phyloP scores from a whole-genome alignment of 257 asterid species.

The Penstemon eatonii region DNA sequence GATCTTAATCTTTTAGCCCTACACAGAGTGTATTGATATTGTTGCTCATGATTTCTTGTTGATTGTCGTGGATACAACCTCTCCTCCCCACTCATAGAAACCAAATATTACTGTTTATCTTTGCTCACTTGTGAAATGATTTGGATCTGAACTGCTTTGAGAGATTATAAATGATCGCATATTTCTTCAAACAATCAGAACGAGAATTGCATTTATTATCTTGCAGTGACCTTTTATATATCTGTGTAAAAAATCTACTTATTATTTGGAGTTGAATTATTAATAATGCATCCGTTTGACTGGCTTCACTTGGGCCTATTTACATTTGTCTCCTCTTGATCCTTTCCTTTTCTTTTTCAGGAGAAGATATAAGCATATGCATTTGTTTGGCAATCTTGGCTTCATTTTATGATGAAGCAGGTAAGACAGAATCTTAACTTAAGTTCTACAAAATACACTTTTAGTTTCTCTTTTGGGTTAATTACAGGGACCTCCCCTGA shows the following conservation, averaged over 20 bases:
- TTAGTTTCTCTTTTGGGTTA: no score
- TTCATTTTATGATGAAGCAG: constrained; percentile 65
- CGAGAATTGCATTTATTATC: not conserved
- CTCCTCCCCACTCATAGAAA: constrained; percentile 1
- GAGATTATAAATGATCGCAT: not conserved
- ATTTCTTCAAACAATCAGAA: not conserved
- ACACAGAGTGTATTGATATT: not conserved
- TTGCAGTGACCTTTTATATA: not conserved
- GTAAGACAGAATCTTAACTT: constrained; percentile 32
- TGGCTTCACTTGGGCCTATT: not conserved
- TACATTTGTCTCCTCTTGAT: not conserved
- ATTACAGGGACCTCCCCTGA: no score
- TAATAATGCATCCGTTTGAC: no score
- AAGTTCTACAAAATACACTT: not conserved
- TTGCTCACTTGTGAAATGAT: not conserved
- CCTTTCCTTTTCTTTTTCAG: constrained; percentile 43
- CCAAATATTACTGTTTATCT: not conserved
- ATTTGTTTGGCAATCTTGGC: constrained; percentile 73
- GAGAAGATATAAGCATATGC: constrained; percentile 91
- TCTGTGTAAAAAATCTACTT: not conserved
- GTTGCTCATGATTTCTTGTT: not conserved
- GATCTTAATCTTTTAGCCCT: constrained; percentile 1
- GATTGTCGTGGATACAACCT: not conserved
- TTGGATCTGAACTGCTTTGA: not conserved
- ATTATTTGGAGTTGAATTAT: not conserved